Evolutionary conservation across 192 early-diverging fungal genomes (phyloP).

Genomic region (Coemansia sp.): DNA sequence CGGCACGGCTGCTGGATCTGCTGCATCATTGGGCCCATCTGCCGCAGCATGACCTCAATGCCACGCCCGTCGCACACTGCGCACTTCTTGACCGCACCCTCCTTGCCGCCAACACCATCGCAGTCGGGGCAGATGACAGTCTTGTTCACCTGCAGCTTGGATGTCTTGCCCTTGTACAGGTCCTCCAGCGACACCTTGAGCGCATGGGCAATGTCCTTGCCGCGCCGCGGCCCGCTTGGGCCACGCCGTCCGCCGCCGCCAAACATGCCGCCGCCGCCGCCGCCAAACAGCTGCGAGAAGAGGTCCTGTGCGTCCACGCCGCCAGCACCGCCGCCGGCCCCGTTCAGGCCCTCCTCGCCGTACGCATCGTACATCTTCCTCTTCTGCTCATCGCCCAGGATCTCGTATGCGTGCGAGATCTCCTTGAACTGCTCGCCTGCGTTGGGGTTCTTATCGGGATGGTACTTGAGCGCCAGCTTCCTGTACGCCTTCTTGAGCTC

Average conservation of each 20-base stretch:
- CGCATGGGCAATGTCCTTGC: constrained; percentile 85
- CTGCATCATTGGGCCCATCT: constrained; percentile 99
- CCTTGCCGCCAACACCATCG: constrained; percentile 95
- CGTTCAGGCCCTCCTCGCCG: constrained; percentile 84
- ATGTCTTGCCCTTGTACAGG: constrained; percentile 87
- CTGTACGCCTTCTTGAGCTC: constrained; percentile 98
- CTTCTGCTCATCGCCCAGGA: constrained; percentile 88
- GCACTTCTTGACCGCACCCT: constrained; percentile 83
- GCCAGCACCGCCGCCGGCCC: constrained; percentile 64
- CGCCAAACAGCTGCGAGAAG: constrained; percentile 96
- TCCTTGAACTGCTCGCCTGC: constrained; percentile 95
- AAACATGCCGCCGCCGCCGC: constrained; percentile 71
- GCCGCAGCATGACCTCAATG: constrained; percentile 80
- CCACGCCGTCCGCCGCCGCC: constrained; percentile 62
- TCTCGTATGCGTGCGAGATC: constrained; percentile 96
- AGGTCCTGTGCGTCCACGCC: constrained; percentile 88
- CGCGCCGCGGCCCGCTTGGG: constrained; percentile 78
- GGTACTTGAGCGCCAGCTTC: constrained; percentile 85
- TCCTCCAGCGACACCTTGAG: constrained; percentile 88
- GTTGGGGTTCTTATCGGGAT: constrained; percentile 60
- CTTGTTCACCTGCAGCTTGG: constrained; percentile 95
- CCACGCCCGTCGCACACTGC: constrained; percentile 82
- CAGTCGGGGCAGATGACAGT: constrained; percentile 85
- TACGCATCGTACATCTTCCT: constrained; percentile 86
- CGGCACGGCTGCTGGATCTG: constrained; percentile 97